Evolutionary conservation across 768 basidiomycete genomes (phyloP), one percentile per base, ranked within the genome.

Genomic region (Collybia sordida): DNA sequence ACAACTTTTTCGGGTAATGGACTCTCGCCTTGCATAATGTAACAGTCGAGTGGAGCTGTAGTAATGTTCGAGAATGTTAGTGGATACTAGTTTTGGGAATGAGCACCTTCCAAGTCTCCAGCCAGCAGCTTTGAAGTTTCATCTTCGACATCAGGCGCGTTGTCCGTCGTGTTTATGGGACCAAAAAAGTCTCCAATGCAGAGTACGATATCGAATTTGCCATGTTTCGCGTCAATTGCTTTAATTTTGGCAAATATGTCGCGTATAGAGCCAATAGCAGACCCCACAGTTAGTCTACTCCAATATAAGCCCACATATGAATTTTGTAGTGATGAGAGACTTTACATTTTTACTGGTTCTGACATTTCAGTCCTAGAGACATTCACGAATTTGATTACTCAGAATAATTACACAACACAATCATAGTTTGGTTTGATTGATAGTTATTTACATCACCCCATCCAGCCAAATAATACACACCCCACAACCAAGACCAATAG

Each of bases 151-250:
- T 56, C 57, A 12, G 67, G 66, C 11, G 55, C 65, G 8, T 51
- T 47, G 21, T 55, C 61, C 4, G 64, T 58, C 15, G 58, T 63
- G 22, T 70, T 71, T n/a, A 72, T 61, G 1, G 76, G 77, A 4
- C 87, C 87, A 66, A 93, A 92, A 70, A 94, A 93, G 67, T 93
- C 88, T n/a, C 92, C 92, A 6, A 75, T 72, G 57, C 89, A 91
- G 45, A 94, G 75, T 6, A 86, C 79, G 48, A 91, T 78, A 61
- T 93, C 89, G 63, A 98, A 98, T 64, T 90, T 90, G 53, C 94
- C 94, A 67, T 97, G 90, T 70, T 96, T 97, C 47, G 83, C 76
- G 71, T 98, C 85, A 57, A 97, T 91, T 23, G 82, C 70, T 52
- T 81, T 85, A 59, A 98, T 79, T 74, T 93, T 97, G 50, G 80